These are phyloP conservation scores for Torulaspora microellipsoides DNA, from an alignment of 805 yeast species.

Conservation along the genomic window DNA sequence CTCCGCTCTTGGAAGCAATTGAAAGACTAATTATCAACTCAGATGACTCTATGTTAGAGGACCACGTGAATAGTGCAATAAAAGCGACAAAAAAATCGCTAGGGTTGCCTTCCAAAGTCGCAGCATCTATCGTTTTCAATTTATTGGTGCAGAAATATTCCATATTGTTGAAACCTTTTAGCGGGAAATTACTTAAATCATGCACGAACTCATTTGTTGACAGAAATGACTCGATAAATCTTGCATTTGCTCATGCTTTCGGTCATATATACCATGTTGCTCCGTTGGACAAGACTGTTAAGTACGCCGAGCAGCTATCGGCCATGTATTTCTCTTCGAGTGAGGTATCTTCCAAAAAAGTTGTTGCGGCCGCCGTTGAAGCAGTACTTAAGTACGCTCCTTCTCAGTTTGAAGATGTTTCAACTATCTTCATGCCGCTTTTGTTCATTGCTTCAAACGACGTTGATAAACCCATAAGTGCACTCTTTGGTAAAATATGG, in stretches of 20 bases:
- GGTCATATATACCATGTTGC: conserved; percentile 74
- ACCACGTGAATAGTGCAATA: conserved; percentile 46
- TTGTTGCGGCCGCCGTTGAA: conserved; percentile 59
- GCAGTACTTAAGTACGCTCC: conserved; percentile 65
- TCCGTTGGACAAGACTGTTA: conserved; percentile 45
- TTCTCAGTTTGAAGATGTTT: conserved; percentile 58
- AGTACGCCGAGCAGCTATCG: conserved; percentile 49
- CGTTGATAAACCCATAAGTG: conserved; percentile 41
- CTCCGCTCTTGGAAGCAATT: conserved; percentile 86
- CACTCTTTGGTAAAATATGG: conserved; percentile 65
- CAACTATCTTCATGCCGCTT: conserved; percentile 68
- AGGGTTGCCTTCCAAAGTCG: conserved; percentile 88
- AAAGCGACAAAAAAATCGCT: conserved; percentile 62
- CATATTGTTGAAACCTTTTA: conserved; percentile 42
- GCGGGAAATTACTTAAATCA: conserved; percentile 57
- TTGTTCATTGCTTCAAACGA: conserved; percentile 77
- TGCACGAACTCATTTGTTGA: conserved; percentile 60
- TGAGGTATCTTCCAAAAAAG: conserved; percentile 37
- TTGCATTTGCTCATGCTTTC: conserved; percentile 72
- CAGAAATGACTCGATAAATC: conserved; percentile 64
- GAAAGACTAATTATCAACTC: conserved; percentile 65
- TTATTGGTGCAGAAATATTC: conserved; percentile 57
- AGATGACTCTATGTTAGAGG: conserved; percentile 38
- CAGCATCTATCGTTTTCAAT: conserved; percentile 71
- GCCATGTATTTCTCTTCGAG: conserved; percentile 54